phyloP scores from a whole-genome alignment of 1,284 basidiomycete species.

The Lentinula novae-zelandiae region DNA sequence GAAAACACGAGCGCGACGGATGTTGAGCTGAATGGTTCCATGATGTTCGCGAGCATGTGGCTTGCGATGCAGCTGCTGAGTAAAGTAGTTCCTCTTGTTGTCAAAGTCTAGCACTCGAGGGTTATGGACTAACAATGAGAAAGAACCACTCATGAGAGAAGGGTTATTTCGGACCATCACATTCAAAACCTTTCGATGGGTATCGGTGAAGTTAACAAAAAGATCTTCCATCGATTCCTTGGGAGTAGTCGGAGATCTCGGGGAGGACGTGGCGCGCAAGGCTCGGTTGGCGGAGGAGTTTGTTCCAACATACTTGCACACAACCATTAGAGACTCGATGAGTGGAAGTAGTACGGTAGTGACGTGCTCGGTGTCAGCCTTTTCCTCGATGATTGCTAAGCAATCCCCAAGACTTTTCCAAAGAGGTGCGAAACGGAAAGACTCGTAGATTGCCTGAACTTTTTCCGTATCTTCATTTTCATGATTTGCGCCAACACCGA shows the following conservation, averaged over 20 bases:
- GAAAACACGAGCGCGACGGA: conserved; percentile 92
- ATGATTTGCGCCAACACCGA: conserved; percentile 32
- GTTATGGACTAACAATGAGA: conserved; percentile 94
- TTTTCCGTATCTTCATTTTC: conserved; percentile 67
- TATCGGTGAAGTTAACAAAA: conserved; percentile 93
- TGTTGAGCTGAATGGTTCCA: conserved; percentile 85
- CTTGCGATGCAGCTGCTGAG: conserved; percentile 91
- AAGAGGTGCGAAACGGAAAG: conserved; percentile 81
- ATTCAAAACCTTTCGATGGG: conserved; percentile 93
- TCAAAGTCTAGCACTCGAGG: conserved; percentile 98
- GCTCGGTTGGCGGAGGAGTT: conserved; percentile 46
- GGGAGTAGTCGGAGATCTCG: conserved; percentile 60
- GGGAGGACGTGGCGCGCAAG: conserved; percentile 58
- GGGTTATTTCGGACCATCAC: conserved; percentile 98
- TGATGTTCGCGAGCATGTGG: conserved; percentile 79
- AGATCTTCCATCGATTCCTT: conserved; percentile 81
- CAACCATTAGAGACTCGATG: conserved; percentile 96
- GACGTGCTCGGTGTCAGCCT: conserved; percentile 79
- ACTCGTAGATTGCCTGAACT: conserved; percentile 82
- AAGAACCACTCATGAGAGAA: conserved; percentile 96
- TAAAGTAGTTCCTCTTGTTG: conserved; percentile 99
- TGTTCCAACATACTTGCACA: conserved; percentile 89
- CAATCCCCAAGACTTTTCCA: conserved; percentile 89
- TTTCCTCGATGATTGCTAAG: conserved; percentile 77
- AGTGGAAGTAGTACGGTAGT: conserved; percentile 88